phyloP scores from a whole-genome alignment of 139 green algal species.

The Diplosphaera chodatii region DNA sequence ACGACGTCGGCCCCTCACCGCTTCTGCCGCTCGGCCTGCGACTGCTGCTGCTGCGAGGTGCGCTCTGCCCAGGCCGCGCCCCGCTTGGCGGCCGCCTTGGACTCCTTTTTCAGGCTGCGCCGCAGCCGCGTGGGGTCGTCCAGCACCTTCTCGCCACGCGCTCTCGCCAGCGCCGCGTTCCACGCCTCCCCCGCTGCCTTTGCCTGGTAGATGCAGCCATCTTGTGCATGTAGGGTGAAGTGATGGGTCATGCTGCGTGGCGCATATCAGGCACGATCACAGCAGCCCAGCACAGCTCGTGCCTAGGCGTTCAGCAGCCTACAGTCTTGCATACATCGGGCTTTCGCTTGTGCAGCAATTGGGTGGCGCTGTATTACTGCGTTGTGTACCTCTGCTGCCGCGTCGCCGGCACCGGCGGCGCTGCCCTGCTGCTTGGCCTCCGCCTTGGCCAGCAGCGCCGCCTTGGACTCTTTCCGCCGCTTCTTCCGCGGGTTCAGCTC shows the following conservation, averaged over 20 bases:
- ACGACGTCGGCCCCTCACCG: too few species aligned
- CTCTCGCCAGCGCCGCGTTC: conserved; percentile 57
- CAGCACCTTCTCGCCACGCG: conserved; percentile 73
- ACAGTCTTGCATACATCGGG: too few species aligned
- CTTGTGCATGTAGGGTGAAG: too few species aligned
- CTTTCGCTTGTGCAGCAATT: too few species aligned
- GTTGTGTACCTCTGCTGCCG: conserved; percentile 10
- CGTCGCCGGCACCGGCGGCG: conserved; percentile 21
- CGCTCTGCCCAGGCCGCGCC: conserved; percentile 62
- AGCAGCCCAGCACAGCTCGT: too few species aligned
- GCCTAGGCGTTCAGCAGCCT: too few species aligned
- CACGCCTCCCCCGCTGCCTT: conserved; percentile 46
- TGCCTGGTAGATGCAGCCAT: conserved; percentile 16
- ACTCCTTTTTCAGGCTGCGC: conserved; percentile 34
- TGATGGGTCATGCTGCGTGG: too few species aligned
- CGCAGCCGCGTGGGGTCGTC: conserved; percentile 82
- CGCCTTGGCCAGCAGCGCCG: conserved; percentile 46
- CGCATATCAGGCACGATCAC: too few species aligned
- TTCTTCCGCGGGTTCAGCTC: conserved; percentile 1
- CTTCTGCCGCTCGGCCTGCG: conserved; percentile 53
- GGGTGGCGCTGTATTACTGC: too few species aligned
- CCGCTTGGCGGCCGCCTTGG: conserved; percentile 63
- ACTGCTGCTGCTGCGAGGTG: conserved; percentile 37
- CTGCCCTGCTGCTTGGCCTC: conserved; percentile 37
- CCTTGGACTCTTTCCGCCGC: conserved; percentile 40